phyloP scores from a whole-genome alignment of 495 filamentous ascomycete species.

The Penicillium pancosmium region DNA sequence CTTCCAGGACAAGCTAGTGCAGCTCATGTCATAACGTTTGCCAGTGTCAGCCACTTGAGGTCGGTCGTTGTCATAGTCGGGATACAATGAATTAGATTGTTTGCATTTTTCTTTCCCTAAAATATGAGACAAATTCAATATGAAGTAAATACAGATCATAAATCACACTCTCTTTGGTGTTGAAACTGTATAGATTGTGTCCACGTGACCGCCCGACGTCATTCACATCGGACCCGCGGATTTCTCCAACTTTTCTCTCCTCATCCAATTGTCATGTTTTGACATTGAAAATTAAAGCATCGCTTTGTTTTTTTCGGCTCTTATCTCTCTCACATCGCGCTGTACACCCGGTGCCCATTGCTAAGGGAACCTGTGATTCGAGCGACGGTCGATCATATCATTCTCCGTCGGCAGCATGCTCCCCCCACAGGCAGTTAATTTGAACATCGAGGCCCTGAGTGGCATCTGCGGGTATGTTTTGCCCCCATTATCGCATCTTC shows the following conservation, averaged over 20 bases:
- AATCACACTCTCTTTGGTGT: not conserved
- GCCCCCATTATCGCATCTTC: not conserved
- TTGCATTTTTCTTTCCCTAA: not conserved
- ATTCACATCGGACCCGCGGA: slow-evolving; percentile 21
- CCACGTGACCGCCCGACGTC: slow-evolving; percentile 34
- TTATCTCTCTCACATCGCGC: not conserved
- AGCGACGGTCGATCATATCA: slow-evolving; percentile 11
- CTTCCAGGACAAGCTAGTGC: slow-evolving; percentile 58
- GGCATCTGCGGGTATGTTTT: slow-evolving; percentile 78
- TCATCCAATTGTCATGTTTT: slow-evolving; percentile 13
- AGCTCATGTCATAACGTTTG: slow-evolving; percentile 31
- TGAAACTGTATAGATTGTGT: slow-evolving; percentile 7
- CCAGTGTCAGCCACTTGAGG: not conserved
- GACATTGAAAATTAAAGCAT: not conserved
- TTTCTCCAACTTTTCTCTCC: slow-evolving; percentile 17
- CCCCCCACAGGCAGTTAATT: slow-evolving; percentile 63
- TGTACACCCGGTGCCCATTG: not conserved
- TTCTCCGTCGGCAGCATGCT: slow-evolving; percentile 55
- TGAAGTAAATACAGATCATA: not conserved
- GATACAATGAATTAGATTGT: not conserved
- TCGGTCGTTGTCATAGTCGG: not conserved
- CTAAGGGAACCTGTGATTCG: not conserved
- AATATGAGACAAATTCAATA: not conserved
- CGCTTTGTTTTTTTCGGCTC: not conserved
- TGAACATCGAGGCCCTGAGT: slow-evolving; percentile 85